phyloP scores from a whole-genome alignment of 371 early-diverging fungal species.

The Rhizopus delemar region DNA sequence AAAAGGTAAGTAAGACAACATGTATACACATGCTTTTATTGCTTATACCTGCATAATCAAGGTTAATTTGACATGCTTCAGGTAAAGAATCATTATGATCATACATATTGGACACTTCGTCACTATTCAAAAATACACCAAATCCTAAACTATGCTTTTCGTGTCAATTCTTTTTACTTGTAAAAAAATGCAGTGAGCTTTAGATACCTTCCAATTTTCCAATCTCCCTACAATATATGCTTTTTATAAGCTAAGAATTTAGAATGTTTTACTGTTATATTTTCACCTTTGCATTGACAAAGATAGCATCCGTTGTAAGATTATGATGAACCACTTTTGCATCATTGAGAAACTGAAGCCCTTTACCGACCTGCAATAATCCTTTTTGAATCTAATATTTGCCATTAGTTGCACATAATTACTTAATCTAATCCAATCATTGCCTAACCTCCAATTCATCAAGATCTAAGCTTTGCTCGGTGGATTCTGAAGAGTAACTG shows the following conservation, averaged over 20 bases:
- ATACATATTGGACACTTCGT: conserved; percentile 38
- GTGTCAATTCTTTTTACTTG: not conserved
- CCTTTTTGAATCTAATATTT: conserved; percentile 76
- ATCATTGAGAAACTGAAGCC: conserved; percentile 72
- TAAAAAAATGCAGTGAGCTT: not conserved
- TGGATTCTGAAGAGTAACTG: conserved; percentile 38
- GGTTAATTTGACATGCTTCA: conserved; percentile 63
- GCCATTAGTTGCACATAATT: too few species aligned
- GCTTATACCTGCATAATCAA: conserved; percentile 66
- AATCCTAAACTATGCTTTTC: conserved; percentile 61
- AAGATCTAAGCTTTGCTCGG: conserved; percentile 56
- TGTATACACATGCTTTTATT: not conserved
- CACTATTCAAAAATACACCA: conserved; percentile 54
- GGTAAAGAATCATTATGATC: conserved; percentile 67
- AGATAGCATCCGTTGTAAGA: conserved; percentile 74
- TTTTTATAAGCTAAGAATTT: not conserved
- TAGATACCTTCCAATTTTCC: conserved; percentile 83
- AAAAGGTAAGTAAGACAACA: not conserved
- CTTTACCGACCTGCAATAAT: conserved; percentile 77
- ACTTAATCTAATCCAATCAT: not conserved
- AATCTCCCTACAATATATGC: conserved; percentile 67
- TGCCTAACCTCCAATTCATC: conserved; percentile 73
- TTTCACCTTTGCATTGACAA: conserved; percentile 74
- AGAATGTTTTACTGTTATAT: not conserved
- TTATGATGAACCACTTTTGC: conserved; percentile 80